Percentiles rank a stretch among this genome's conserved stretches.
Evolutionary conservation across 1,139 yeast species (phyloP).

Genomic region (Eremothecium coryli): DNA sequence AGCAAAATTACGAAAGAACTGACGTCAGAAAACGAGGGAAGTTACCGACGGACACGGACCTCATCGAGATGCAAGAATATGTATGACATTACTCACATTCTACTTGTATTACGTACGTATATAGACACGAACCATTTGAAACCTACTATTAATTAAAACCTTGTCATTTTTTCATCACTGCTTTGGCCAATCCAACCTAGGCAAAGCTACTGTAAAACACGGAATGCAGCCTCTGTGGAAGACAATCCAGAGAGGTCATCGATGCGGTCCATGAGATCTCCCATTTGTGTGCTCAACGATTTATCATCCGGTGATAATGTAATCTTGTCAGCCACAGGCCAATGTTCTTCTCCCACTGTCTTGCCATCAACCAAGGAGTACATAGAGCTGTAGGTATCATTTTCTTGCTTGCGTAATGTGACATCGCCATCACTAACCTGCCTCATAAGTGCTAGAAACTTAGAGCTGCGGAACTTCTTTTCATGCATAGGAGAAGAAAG

Average conservation of each 20-base stretch:
- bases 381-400: constrained; percentile 14
- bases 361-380: constrained; percentile 20
- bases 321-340: constrained; percentile 11
- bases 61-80: too few species aligned
- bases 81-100: too few species aligned
- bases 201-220: neutral
- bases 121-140: too few species aligned
- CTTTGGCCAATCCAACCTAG: too few species aligned
- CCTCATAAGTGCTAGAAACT: constrained; percentile 26
- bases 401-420: constrained; percentile 15
- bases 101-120: too few species aligned
- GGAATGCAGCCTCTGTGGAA: constrained; percentile 9
- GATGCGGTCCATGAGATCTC: constrained; percentile 2
- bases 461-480: constrained; percentile 22
- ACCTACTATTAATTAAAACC: too few species aligned
- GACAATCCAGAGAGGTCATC: constrained; percentile 8
- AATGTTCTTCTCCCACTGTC: constrained; percentile 23
- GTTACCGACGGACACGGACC: too few species aligned
- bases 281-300: neutral
- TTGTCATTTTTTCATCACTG: too few species aligned
- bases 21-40: too few species aligned
- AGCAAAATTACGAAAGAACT: too few species aligned
- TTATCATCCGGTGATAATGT: neutral
- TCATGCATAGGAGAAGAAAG: constrained; percentile 12
- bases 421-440: constrained; percentile 26